Evolutionary conservation across 257 asterid genomes (phyloP), one percentile per base, ranked within the genome.

Genomic region (Solanum peruvianum): DNA sequence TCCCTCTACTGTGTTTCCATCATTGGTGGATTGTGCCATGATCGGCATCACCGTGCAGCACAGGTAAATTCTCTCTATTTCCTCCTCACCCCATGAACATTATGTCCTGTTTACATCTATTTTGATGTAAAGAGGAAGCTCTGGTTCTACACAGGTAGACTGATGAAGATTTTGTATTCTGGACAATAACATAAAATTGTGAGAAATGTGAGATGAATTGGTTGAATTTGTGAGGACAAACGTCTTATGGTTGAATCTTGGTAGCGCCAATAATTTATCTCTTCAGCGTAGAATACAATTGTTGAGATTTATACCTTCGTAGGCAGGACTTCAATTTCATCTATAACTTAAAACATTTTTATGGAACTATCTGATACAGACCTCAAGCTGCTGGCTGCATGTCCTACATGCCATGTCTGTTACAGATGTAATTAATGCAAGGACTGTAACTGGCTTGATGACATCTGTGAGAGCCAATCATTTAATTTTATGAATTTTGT

Each of bases 1-100:
- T 62, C 96, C 93, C 5, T 95, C 98, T 86, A 93, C 96, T 71
- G 91, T 93, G 87, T 96, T 96, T 92, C 95, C 98, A 89, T 91
- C 96, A 86, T 90, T 97, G 88, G 99, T 97, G 87, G 99, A 97
- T 88, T 95, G 98, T 92, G 87, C 99, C 11, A 88, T 96, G 98
- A 89, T 93, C 82, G 99, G 99, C 88, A 85, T 96, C 92, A 97
- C 99, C 18, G 96, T 97, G 87, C 99, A 95, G 87, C 99, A 97
- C 94, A 97, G 98, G 99, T 96, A 64, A 49, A 73, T 89, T 86
- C 86, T 64, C 89, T 47, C 86, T 49, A 27, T 80, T 16, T 41
- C 35, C 35, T 27, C 21, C 21, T 73, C 49, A 11, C 58, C 52
- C 56, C 58, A 76, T 47, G 67, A 29, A 29, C 5, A 49, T 80